phyloP scores from a whole-genome alignment of 1,284 basidiomycete genomes.

The Anthracocystis panici-leucophaei region DNA sequence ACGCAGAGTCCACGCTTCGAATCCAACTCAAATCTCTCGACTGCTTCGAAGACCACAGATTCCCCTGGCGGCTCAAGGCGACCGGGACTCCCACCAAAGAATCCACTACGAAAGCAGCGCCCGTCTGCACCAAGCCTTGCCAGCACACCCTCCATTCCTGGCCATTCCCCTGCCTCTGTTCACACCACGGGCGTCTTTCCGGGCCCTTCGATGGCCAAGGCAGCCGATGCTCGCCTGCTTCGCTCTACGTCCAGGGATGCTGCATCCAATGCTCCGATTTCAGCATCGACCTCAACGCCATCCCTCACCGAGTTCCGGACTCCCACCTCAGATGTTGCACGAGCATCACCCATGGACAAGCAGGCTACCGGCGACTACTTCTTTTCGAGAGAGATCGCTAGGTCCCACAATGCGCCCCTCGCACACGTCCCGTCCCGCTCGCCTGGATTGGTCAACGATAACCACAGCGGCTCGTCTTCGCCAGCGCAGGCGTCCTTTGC shows the following conservation, averaged over 20 bases:
- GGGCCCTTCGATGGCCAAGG: constrained; percentile 11
- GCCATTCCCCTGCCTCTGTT: constrained; percentile 26
- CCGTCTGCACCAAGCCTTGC: constrained; percentile 27
- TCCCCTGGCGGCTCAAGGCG: constrained; percentile 18
- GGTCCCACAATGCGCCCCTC: constrained; percentile 4
- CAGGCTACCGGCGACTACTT: constrained; percentile 26
- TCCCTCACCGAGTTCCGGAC: constrained; percentile 27
- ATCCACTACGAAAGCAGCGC: constrained; percentile 45
- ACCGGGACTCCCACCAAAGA: constrained; percentile 50
- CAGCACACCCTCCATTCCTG: constrained; percentile 22
- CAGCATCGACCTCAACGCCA: constrained; percentile 24
- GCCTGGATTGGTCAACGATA: constrained; percentile 2
- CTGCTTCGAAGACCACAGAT: background rate
- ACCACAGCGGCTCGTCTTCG: constrained; percentile 22
- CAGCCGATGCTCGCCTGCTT: constrained; percentile 5
- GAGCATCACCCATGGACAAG: constrained; percentile 16
- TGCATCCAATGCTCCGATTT: constrained; percentile 3
- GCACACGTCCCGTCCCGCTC: constrained; percentile 20
- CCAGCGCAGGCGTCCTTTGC: constrained; percentile 23
- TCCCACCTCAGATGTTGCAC: constrained; percentile 13
- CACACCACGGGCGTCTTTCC: constrained; percentile 23
- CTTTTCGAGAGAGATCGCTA: constrained; percentile 12
- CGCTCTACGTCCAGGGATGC: constrained; percentile 4
- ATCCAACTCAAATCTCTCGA: background rate
- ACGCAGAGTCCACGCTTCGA: constrained; percentile 18